These are phyloP conservation scores for Mycena indigotica DNA, from an alignment of 768 basidiomycete species.

Conservation along the genomic window DNA sequence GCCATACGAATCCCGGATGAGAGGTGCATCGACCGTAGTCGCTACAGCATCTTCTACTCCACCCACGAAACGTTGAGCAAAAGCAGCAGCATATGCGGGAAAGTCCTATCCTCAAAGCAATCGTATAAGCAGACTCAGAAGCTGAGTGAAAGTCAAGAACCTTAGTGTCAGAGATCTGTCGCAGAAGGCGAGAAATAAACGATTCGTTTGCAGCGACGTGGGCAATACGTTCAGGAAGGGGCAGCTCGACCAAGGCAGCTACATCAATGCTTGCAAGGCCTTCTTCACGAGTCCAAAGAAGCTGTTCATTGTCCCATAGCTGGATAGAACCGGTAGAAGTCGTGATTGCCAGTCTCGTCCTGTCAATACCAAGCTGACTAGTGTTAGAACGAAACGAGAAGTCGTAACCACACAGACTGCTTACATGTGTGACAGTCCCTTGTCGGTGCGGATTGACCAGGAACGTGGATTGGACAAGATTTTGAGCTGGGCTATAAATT, in stretches of 20 bases:
- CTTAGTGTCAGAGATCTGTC: conserved; percentile 64
- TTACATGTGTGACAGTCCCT: conserved; percentile 71
- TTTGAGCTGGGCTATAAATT: conserved; percentile 51
- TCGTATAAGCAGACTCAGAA: background rate
- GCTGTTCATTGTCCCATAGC: conserved; percentile 62
- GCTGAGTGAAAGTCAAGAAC: conserved; percentile 36
- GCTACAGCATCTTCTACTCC: conserved; percentile 58
- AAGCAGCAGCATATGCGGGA: conserved; percentile 67
- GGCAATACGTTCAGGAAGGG: conserved; percentile 39
- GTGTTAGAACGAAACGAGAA: background rate
- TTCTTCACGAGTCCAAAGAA: conserved; percentile 84
- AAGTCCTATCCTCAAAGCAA: conserved; percentile 52
- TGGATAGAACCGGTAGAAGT: conserved; percentile 80
- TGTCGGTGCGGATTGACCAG: conserved; percentile 65
- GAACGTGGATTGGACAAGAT: conserved; percentile 54
- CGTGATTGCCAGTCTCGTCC: conserved; percentile 54
- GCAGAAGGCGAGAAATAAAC: conserved; percentile 49
- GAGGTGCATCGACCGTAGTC: conserved; percentile 31
- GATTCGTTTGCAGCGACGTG: conserved; percentile 45
- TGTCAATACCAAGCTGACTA: conserved; percentile 54
- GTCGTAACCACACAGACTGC: conserved; percentile 36
- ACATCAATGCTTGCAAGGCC: conserved; percentile 63
- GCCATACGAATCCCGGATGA: conserved; percentile 78
- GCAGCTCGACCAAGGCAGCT: conserved; percentile 77
- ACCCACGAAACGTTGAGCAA: conserved; percentile 70